Percentiles rank a stretch among this genome's conserved stretches.
Conservation (phyloP, 2,329 filamentous ascomycete genomes). For the Aspergillus novoparasiticus region DNA sequence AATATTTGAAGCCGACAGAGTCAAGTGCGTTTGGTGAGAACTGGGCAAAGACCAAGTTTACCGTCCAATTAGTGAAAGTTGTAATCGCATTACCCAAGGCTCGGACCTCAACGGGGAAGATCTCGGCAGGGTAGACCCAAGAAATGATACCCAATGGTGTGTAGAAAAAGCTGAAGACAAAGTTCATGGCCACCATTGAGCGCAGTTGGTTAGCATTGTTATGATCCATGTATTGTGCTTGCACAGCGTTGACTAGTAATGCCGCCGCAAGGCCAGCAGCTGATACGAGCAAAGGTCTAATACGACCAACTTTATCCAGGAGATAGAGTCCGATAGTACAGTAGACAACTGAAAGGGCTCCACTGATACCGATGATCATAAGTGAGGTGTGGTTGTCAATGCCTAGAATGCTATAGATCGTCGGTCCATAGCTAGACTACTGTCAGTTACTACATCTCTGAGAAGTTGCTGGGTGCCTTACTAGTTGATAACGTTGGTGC, state of each 20-base stretch:
- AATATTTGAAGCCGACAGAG: slow-evolving; percentile 50
- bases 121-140: slow-evolving; percentile 48
- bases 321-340: slow-evolving; percentile 48
- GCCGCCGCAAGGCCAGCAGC: slow-evolving; percentile 44
- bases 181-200: slow-evolving; percentile 50
- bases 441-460: not conserved
- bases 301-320: slow-evolving; percentile 50
- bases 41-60: slow-evolving; percentile 53
- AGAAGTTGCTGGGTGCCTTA: not conserved
- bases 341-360: slow-evolving; percentile 51
- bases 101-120: slow-evolving; percentile 48
- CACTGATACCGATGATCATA: slow-evolving; percentile 54
- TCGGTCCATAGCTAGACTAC: slow-evolving; percentile 34
- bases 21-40: slow-evolving; percentile 49
- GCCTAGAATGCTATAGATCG: slow-evolving; percentile 48
- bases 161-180: slow-evolving; percentile 49
- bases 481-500: slow-evolving; percentile 51
- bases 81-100: slow-evolving; percentile 44
- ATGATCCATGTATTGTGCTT: slow-evolving; percentile 39
- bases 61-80: slow-evolving; percentile 47
- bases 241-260: slow-evolving; percentile 42
- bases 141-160: slow-evolving; percentile 47
- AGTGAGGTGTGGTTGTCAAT: slow-evolving; percentile 49
- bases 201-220: slow-evolving; percentile 40
- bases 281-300: slow-evolving; percentile 49